These are phyloP conservation scores for Tricholoma sp. DNA, from an alignment of 768 basidiomycete species.

Conservation along the genomic window DNA sequence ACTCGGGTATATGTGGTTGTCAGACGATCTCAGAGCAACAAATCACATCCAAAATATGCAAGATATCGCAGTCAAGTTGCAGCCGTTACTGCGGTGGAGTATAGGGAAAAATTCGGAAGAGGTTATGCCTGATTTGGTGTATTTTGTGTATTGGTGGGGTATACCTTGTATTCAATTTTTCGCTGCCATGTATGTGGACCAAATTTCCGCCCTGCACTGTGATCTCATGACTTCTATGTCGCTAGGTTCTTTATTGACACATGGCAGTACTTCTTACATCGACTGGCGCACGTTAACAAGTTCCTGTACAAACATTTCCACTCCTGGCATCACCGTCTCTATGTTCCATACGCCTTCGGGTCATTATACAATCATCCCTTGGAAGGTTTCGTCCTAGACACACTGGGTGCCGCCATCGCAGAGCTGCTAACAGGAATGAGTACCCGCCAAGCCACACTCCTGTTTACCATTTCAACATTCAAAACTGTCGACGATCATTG, in stretches of 20 bases:
- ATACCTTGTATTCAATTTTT: constrained; percentile 72
- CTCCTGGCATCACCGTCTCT: constrained; percentile 91
- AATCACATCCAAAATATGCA: constrained; percentile 42
- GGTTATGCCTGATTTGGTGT: constrained; percentile 36
- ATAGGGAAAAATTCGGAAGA: constrained; percentile 36
- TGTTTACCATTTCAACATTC: constrained; percentile 79
- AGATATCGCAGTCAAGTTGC: constrained; percentile 34
- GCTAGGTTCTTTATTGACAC: constrained; percentile 89
- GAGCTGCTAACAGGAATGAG: constrained; percentile 65
- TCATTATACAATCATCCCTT: constrained; percentile 96
- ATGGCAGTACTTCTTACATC: constrained; percentile 97
- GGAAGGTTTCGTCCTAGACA: constrained; percentile 90
- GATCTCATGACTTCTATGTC: neutral
- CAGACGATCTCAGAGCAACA: constrained; percentile 30
- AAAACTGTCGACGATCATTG: constrained; percentile 98
- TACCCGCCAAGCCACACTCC: constrained; percentile 75
- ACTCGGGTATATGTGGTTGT: constrained; percentile 67
- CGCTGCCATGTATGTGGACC: constrained; percentile 70
- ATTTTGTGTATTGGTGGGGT: constrained; percentile 90
- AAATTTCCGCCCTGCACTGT: neutral
- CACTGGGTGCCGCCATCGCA: constrained; percentile 73
- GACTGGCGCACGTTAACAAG: constrained; percentile 84
- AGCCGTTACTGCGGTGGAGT: constrained; percentile 27
- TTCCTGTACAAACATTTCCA: constrained; percentile 91
- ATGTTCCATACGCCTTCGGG: constrained; percentile 96